These are phyloP conservation scores for Auricularia cornea DNA, from an alignment of 768 basidiomycete species.

Conservation along the genomic window DNA sequence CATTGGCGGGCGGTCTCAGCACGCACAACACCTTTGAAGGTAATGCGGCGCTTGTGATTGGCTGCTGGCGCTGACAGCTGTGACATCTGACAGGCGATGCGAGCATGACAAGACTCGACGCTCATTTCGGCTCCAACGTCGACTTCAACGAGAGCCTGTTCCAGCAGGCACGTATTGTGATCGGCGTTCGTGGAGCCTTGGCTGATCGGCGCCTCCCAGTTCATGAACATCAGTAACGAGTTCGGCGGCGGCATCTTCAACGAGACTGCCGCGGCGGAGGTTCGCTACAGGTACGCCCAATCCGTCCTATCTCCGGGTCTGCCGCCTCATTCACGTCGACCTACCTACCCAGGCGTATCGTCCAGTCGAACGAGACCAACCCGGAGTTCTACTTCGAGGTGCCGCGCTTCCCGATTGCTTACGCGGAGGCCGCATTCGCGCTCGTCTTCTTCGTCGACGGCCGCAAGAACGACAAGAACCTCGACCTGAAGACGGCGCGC, in stretches of 20 bases:
- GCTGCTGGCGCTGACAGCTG: background rate
- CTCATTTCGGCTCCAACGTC: conserved; percentile 3
- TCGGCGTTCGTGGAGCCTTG: background rate
- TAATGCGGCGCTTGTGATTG: background rate
- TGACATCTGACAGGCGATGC: conserved; percentile 1
- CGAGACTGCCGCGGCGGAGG: background rate
- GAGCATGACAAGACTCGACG: conserved; percentile 6
- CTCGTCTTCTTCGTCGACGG: conserved; percentile 3
- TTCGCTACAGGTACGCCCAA: conserved; percentile 1
- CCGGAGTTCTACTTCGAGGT: conserved; percentile 3
- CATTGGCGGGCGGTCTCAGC: conserved; percentile 1
- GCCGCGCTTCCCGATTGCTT: background rate
- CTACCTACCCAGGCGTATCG: too few relatives aligned
- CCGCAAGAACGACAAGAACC: background rate
- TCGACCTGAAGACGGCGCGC: conserved; percentile 1
- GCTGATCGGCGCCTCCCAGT: background rate
- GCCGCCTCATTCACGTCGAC: too few relatives aligned
- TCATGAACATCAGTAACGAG: background rate
- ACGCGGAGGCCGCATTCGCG: conserved; percentile 4
- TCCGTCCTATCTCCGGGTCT: too few relatives aligned
- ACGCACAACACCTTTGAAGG: conserved; percentile 5
- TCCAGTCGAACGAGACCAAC: conserved; percentile 4
- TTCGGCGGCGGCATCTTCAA: background rate
- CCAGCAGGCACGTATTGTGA: background rate
- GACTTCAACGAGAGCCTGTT: conserved; percentile 6